phyloP scores from a whole-genome alignment of 2,329 filamentous ascomycete species.

The Fusarium irregulare region DNA sequence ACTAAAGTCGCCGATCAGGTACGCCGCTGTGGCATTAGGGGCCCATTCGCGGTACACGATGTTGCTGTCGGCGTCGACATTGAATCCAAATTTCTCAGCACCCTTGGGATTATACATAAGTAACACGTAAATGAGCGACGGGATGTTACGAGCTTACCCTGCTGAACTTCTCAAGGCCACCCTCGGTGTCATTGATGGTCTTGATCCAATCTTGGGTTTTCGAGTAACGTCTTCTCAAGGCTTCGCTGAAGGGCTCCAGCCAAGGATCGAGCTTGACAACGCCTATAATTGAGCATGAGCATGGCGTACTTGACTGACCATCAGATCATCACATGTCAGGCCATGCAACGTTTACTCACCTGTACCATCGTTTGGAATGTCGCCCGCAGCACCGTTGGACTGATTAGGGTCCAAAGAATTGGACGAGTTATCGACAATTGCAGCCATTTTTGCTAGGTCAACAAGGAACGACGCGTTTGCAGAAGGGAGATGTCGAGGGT shows the following conservation, averaged over 20 bases:
- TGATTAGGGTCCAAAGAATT: constrained; percentile 56
- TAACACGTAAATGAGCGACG: not conserved
- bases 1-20: constrained; percentile 96
- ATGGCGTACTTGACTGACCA: constrained; percentile 14
- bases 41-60: constrained; percentile 97
- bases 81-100: constrained; percentile 87
- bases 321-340: constrained; percentile 41
- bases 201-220: constrained; percentile 90
- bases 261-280: constrained; percentile 90
- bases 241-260: constrained; percentile 84
- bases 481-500: constrained; percentile 35
- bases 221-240: constrained; percentile 79
- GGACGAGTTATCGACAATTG: constrained; percentile 54
- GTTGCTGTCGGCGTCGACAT: constrained; percentile 82
- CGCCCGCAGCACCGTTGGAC: constrained; percentile 56
- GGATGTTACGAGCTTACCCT: constrained; percentile 64
- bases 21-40: constrained; percentile 85
- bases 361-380: constrained; percentile 76
- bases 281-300: constrained; percentile 63
- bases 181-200: constrained; percentile 83
- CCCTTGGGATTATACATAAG: constrained; percentile 65
- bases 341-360: constrained; percentile 59
- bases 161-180: constrained; percentile 91
- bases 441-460: constrained; percentile 49
- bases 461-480: constrained; percentile 24